Conservation (phyloP, 805 yeast species). For the Metschnikowia amazonensis region DNA sequence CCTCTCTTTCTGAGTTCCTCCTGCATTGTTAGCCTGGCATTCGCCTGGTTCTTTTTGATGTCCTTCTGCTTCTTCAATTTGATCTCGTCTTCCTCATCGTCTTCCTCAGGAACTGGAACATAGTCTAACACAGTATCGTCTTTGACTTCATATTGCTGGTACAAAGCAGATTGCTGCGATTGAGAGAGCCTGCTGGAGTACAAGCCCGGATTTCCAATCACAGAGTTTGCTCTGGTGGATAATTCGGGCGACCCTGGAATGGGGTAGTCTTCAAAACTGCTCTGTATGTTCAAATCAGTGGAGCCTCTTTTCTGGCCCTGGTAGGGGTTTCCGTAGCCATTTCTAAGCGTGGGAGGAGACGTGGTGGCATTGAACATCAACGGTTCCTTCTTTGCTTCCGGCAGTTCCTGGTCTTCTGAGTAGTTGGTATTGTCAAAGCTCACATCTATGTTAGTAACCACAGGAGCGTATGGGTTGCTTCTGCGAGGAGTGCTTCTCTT, state of each 20-base stretch:
- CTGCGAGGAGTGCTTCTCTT: not conserved
- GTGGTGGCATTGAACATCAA: conserved; percentile 10
- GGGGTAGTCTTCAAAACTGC: conserved; percentile 38
- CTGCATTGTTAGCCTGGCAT: conserved; percentile 17
- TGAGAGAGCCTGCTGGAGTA: conserved; percentile 41
- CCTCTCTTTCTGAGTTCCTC: conserved; percentile 16
- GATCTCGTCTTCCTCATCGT: conserved; percentile 44
- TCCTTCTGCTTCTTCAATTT: conserved; percentile 35
- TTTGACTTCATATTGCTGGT: conserved; percentile 43
- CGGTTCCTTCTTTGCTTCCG: conserved; percentile 5
- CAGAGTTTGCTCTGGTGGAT: conserved; percentile 44
- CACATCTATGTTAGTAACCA: conserved; percentile 28
- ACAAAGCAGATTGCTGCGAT: conserved; percentile 41
- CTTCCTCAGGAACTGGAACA: conserved; percentile 41
- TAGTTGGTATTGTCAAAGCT: conserved; percentile 27
- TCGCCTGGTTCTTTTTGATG: conserved; percentile 29
- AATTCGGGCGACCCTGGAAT: conserved; percentile 44
- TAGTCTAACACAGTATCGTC: conserved; percentile 44
- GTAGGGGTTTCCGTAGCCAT: conserved; percentile 27
- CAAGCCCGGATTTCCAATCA: conserved; percentile 32
- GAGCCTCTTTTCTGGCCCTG: conserved; percentile 14
- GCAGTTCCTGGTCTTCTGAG: conserved; percentile 8
- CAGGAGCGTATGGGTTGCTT: conserved; percentile 6
- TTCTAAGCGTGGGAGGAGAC: conserved; percentile 7
- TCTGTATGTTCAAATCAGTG: conserved; percentile 10